Evolutionary conservation across 257 asterid genomes (phyloP), one percentile per base, ranked within the genome.

Genomic region (Salvia splendens): DNA sequence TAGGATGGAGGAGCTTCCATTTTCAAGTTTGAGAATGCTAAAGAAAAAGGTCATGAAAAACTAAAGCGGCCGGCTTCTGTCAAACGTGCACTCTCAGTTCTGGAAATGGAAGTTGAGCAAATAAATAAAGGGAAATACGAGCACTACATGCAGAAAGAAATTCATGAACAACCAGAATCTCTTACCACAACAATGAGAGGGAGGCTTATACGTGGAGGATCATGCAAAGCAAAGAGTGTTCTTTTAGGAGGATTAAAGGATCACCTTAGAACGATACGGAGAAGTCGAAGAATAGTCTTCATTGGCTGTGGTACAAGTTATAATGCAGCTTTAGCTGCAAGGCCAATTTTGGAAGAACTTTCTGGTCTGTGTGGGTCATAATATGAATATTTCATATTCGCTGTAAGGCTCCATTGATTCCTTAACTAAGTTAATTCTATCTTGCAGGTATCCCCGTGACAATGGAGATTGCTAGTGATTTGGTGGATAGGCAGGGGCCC

Each of bases 101-200:
- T 93, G 45, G 95, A 90, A 75, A 86, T 93, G 97, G 99, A 93
- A 79, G 99, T 90, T 65, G 96, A 93, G 78, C 99, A 90, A 83
- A 88, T 93, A 74, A 90, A 93, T 55, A 93, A 90, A 84, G 99
- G 99, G 49, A 90, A 85, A 41, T 93, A 90, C 51, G 94, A 93
- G 75, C 96, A 93, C 70, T 93, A 93, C 78, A 93, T 93, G 99
- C 96, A 93, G 83, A 93, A 93, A 81, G 99, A 93, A 79, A 93
- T 93, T 77, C 99, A 93, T 5, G 99, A 93, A 80, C 99, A 93
- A 71, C 89, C 99, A 24, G 96, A 90, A 77, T 93, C 99, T 62
- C 83, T 93, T 49, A 93, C 80, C 20, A 93, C 97, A 28, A 90
- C 99, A 59, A 90, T 93, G 99, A 78, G 97, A 80, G 99, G 99